Conservation (phyloP, 352 stramenopile species). For the Globisporangium perplexum region DNA sequence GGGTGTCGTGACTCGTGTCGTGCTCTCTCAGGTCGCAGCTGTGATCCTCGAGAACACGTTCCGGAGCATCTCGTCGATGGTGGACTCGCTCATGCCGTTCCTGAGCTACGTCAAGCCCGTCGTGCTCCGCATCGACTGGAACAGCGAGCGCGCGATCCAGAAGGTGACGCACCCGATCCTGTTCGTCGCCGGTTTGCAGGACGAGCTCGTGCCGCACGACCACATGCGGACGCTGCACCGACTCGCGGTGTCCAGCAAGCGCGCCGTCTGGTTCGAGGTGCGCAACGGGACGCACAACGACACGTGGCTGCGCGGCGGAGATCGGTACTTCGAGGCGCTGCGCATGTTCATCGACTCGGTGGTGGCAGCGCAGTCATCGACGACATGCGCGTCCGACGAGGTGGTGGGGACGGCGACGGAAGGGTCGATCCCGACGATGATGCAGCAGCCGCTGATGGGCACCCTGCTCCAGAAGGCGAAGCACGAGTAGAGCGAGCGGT, state of each 20-base stretch:
- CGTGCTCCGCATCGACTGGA: slow-evolving; percentile 90
- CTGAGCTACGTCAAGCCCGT: slow-evolving; percentile 87
- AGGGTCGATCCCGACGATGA: slow-evolving; percentile 66
- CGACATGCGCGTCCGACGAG: slow-evolving; percentile 1
- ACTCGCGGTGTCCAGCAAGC: slow-evolving; percentile 51
- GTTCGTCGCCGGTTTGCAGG: slow-evolving; percentile 86
- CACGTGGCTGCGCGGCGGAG: slow-evolving; percentile 88
- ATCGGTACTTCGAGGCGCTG: slow-evolving; percentile 80
- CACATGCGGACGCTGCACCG: slow-evolving; percentile 84
- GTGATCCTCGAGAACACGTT: slow-evolving; percentile 96
- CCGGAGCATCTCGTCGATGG: slow-evolving; percentile 90
- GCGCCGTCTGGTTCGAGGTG: slow-evolving; percentile 66
- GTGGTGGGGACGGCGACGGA: slow-evolving; percentile 19
- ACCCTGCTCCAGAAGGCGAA: slow-evolving; percentile 30
- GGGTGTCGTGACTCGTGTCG: too few relatives aligned
- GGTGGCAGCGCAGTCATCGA: slow-evolving; percentile 2
- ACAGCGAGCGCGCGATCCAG: slow-evolving; percentile 62
- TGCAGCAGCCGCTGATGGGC: slow-evolving; percentile 53
- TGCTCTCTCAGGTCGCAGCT: slow-evolving; percentile 61
- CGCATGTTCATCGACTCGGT: slow-evolving; percentile 59
- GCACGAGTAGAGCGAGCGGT: slow-evolving; percentile 11
- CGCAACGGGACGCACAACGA: slow-evolving; percentile 94
- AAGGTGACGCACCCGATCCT: slow-evolving; percentile 80
- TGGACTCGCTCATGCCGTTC: slow-evolving; percentile 91
- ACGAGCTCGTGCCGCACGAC: slow-evolving; percentile 90